phyloP scores from a whole-genome alignment of 495 filamentous ascomycete species.

The Immersiella caudata region DNA sequence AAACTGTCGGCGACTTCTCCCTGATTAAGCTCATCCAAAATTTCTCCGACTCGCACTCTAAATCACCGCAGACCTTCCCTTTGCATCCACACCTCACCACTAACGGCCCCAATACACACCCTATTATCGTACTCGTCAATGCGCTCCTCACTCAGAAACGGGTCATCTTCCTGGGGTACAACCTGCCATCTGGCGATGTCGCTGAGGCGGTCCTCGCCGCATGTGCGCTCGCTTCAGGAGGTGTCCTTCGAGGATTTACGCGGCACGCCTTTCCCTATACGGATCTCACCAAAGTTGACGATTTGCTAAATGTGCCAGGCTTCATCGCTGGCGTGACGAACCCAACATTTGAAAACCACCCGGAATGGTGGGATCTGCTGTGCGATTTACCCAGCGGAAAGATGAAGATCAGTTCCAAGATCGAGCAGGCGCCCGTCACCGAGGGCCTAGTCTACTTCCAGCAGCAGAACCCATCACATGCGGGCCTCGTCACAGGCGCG shows the following conservation, averaged over 20 bases:
- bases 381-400: slow-evolving; percentile 91
- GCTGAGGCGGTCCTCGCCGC: slow-evolving; percentile 94
- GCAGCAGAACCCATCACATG: slow-evolving; percentile 67
- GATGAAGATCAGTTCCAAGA: slow-evolving; percentile 87
- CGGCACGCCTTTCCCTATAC: slow-evolving; percentile 99
- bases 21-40: slow-evolving; percentile 95
- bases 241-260: slow-evolving; percentile 90
- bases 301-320: slow-evolving; percentile 90
- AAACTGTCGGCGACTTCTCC: slow-evolving; percentile 97
- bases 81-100: slow-evolving; percentile 93
- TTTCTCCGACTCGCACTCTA: slow-evolving; percentile 78
- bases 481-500: slow-evolving; percentile 48
- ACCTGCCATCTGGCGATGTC: slow-evolving; percentile 89
- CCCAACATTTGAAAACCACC: slow-evolving; percentile 90
- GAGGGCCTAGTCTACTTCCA: slow-evolving; percentile 85
- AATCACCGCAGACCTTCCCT: slow-evolving; percentile 81
- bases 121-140: slow-evolving; percentile 76
- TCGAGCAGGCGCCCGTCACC: slow-evolving; percentile 74
- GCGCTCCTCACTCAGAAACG: slow-evolving; percentile 94
- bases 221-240: slow-evolving; percentile 92
- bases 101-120: slow-evolving; percentile 76
- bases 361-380: slow-evolving; percentile 97
- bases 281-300: slow-evolving; percentile 96
- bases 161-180: slow-evolving; percentile 93
- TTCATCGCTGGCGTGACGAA: slow-evolving; percentile 99